Conservation (phyloP, 2,329 filamentous ascomycete genomes). For the Gnomoniopsis sp. region DNA sequence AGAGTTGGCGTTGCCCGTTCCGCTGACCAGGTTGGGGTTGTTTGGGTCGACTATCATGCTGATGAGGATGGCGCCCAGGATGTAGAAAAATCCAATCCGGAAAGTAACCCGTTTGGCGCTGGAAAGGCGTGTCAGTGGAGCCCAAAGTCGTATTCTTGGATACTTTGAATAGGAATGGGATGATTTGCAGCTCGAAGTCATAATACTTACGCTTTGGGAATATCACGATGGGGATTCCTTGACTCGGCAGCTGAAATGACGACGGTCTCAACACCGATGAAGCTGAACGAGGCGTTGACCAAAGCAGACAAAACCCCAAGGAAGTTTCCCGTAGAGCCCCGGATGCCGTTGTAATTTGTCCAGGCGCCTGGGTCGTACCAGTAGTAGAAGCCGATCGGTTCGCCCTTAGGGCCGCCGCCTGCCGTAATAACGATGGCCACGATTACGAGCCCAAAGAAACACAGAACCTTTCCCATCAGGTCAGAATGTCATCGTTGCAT, state of each 20-base stretch:
- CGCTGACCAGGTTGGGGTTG: constrained; percentile 12
- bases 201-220: constrained; percentile 17
- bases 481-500: not conserved
- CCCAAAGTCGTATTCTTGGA: too few relatives aligned
- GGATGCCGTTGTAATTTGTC: constrained; percentile 20
- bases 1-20: constrained; percentile 14
- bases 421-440: constrained; percentile 21
- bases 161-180: too few relatives aligned
- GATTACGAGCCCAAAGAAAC: constrained; percentile 19
- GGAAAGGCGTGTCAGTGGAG: too few relatives aligned
- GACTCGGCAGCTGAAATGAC: constrained; percentile 21
- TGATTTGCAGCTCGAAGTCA: too few relatives aligned
- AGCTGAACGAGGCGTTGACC: constrained; percentile 19
- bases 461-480: constrained; percentile 6
- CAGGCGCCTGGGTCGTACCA: constrained; percentile 20
- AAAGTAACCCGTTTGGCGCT: constrained; percentile 17
- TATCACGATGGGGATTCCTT: constrained; percentile 18
- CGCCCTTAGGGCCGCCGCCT: constrained; percentile 18
- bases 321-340: constrained; percentile 18
- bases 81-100: constrained; percentile 21
- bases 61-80: constrained; percentile 19
- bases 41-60: constrained; percentile 19
- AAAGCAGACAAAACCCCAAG: constrained; percentile 19
- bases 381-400: constrained; percentile 20
- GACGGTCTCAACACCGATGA: constrained; percentile 18